Base-by-base conservation (phyloP, 108 stramenopile genomes). In the Aureococcus anophagefferens region DNA sequence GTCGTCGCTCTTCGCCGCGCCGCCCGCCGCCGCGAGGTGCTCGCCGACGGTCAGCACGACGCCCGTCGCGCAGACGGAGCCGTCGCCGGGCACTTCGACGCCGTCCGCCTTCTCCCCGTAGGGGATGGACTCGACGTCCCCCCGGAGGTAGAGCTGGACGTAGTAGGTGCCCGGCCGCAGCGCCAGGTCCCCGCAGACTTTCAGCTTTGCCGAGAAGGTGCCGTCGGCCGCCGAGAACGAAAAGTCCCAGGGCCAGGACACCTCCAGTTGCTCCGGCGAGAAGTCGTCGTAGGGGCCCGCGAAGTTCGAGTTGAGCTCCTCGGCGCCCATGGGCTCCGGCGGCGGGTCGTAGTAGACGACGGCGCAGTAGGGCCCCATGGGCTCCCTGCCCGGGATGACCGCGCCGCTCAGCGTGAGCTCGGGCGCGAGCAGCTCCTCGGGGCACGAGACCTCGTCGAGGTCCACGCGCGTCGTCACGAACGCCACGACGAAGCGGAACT, bases 41-140 rank as follows among this genome's bases (percentile, higher is more conserved):
- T 46, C 46, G 5, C 4, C 36, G 35, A 32, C 68, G 4, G 32
- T 51, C 4, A 59, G 68, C 9, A 59, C 68, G 46, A 69, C 16
- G 68, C 46, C n/a, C 37, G 67, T n/a, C n/a, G n/a, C 67, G 67
- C 67, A 68, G 36, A 33, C 29, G 40, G 33, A 34, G 35, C 36
- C 36, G 36, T 30, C n/a, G n/a, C n/a, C n/a, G n/a, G n/a, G n/a
- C n/a, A n/a, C n/a, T n/a, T n/a, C n/a, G n/a, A 66, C 34, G 33
- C 66, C 66, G 11, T 66, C 66, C 66, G 33, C 34, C 66, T 66
- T 66, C 66, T 66, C 66, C 25, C 18, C 66, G 66, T 66, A 66
- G 14, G 66, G 66, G 35, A 66, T 66, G 33, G 21, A 25, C 31
- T 66, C 66, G 17, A 35, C 34, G 34, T 33, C 35, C 14, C 35